Evolutionary conservation across 2,329 filamentous ascomycete species (phyloP).

Genomic region (Coniochaeta sp.): DNA sequence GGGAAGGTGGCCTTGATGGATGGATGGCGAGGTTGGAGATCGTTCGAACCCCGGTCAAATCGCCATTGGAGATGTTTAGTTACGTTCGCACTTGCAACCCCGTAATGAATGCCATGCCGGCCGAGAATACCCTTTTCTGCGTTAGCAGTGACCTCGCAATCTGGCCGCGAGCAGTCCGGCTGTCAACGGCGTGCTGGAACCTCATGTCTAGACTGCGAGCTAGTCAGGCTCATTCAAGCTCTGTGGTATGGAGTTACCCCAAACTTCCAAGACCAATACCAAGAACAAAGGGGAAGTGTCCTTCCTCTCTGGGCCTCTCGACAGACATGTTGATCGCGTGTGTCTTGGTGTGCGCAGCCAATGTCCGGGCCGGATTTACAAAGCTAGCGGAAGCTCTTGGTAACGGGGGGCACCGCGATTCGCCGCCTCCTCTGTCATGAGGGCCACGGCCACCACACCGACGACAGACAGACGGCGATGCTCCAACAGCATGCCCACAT

Average conservation of each 20-base stretch:
- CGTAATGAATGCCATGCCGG: neutral
- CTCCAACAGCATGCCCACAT: neutral
- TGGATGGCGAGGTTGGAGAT: too few species aligned
- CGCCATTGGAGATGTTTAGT: conserved; percentile 1
- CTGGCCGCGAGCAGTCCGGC: too few species aligned
- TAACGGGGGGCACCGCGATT: neutral
- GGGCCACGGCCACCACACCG: too few species aligned
- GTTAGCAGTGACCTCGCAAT: neutral
- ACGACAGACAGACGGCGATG: too few species aligned
- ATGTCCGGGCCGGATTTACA: neutral
- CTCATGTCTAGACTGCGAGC: neutral
- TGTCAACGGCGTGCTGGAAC: neutral
- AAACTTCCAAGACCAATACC: neutral
- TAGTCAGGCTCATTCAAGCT: too few species aligned
- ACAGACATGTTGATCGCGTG: neutral
- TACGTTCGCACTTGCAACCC: neutral
- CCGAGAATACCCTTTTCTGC: neutral
- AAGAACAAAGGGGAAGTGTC: neutral
- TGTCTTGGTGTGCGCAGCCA: neutral
- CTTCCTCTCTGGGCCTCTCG: neutral
- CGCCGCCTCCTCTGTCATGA: conserved; percentile 1
- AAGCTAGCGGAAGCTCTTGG: neutral
- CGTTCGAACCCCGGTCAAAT: conserved; percentile 1
- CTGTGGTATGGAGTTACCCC: neutral
- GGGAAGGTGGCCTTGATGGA: too few species aligned